Evolutionary conservation across 495 filamentous ascomycete species (phyloP).

Genomic region (Aspergillus wentii): DNA sequence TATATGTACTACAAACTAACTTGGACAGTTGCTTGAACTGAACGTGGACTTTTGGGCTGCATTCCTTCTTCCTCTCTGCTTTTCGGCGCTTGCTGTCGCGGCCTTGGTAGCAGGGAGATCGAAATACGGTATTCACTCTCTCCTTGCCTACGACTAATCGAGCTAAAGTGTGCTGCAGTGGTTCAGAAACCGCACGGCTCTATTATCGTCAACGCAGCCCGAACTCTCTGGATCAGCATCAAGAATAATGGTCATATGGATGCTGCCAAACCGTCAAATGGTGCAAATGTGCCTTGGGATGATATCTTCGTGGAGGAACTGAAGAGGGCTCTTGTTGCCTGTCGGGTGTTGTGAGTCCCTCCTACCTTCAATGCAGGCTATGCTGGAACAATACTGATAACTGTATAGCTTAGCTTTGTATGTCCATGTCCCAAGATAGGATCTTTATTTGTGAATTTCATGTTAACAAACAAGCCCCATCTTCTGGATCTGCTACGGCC

Average conservation of each 20-base stretch:
- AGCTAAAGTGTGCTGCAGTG: slow-evolving; percentile 21
- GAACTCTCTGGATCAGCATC: slow-evolving; percentile 13
- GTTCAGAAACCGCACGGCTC: slow-evolving; percentile 32
- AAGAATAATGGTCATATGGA: slow-evolving; percentile 12
- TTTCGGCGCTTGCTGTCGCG: slow-evolving; percentile 6
- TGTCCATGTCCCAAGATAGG: no score
- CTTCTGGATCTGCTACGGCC: slow-evolving; percentile 48
- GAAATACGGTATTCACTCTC: neutral
- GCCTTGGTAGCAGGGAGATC: neutral
- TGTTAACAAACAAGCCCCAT: slow-evolving; percentile 41
- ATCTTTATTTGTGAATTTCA: no score
- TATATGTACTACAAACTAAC: no score
- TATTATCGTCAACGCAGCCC: slow-evolving; percentile 33
- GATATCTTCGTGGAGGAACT: slow-evolving; percentile 63
- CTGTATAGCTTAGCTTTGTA: no score
- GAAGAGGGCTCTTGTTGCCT: slow-evolving; percentile 53
- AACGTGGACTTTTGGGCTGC: slow-evolving; percentile 57
- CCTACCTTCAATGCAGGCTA: no score
- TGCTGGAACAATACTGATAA: no score
- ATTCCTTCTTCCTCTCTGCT: slow-evolving; percentile 37
- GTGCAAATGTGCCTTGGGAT: no score
- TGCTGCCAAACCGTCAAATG: slow-evolving; percentile 8
- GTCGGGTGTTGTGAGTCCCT: slow-evolving; percentile 48
- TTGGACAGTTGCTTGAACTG: slow-evolving; percentile 16
- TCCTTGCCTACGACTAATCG: neutral